phyloP scores from a whole-genome alignment of 495 filamentous ascomycete genomes.

The Podospora sp. region DNA sequence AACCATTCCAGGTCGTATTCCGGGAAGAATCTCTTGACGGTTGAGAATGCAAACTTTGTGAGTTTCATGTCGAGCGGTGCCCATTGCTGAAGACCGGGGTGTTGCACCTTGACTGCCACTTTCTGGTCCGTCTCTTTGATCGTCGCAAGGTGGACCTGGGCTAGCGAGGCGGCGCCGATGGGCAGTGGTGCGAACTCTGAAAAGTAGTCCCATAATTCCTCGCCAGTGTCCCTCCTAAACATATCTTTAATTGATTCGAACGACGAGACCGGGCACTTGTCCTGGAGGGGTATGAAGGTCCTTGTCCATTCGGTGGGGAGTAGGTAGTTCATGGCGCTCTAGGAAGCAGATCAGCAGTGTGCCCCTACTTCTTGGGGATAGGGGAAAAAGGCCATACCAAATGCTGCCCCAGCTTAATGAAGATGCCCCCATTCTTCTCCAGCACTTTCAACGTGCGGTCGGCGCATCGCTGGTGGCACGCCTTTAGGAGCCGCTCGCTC shows the following conservation, averaged over 20 bases:
- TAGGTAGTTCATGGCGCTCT: conserved; percentile 94
- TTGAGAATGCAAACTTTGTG: conserved; percentile 86
- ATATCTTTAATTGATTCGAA: conserved; percentile 85
- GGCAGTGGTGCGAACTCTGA: conserved; percentile 76
- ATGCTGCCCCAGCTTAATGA: conserved; percentile 97
- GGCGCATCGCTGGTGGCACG: conserved; percentile 92
- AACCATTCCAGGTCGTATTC: conserved; percentile 98
- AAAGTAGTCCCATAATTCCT: conserved; percentile 79
- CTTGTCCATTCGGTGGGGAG: conserved; percentile 93
- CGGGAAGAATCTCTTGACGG: conserved; percentile 89
- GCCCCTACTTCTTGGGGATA: not conserved
- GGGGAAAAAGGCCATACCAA: conserved; percentile 54
- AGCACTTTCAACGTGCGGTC: conserved; percentile 77
- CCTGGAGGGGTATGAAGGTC: conserved; percentile 95
- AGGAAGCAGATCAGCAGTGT: conserved; percentile 6
- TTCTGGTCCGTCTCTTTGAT: conserved; percentile 80
- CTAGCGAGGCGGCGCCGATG: conserved; percentile 90
- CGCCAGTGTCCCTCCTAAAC: conserved; percentile 82
- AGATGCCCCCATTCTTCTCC: conserved; percentile 95
- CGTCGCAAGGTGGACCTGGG: conserved; percentile 92
- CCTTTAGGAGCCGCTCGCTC: conserved; percentile 65
- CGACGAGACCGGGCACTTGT: conserved; percentile 91
- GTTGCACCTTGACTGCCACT: conserved; percentile 98
- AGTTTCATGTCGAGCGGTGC: conserved; percentile 83
- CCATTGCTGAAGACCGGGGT: conserved; percentile 90